A percentile compares a stretch with the other conserved stretches of the same genome.
Evolutionary conservation across 78 protist species (phyloP).

Genomic region (Tieghemostelium lacteum): DNA sequence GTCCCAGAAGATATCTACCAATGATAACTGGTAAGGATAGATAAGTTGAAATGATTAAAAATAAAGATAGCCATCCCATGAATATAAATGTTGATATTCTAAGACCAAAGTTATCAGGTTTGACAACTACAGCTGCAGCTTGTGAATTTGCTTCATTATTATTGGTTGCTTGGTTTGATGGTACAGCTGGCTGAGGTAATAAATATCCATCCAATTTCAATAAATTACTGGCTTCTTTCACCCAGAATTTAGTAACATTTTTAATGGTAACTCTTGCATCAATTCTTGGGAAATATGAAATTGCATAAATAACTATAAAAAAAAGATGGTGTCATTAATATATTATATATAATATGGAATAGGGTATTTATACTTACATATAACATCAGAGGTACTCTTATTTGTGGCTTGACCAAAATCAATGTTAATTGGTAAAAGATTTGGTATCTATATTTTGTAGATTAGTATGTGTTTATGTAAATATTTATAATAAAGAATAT

Average conservation of each 20-base stretch:
- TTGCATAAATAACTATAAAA: slow-evolving; percentile 31
- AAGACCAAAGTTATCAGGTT: not conserved
- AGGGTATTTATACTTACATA: slow-evolving; percentile 15
- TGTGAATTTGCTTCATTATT: not conserved
- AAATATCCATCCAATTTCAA: slow-evolving; percentile 36
- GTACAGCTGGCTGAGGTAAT: slow-evolving; percentile 12
- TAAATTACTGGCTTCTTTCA: not conserved
- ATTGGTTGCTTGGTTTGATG: not conserved
- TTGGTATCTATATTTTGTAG: slow-evolving; percentile 3
- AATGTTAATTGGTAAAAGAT: slow-evolving; percentile 42
- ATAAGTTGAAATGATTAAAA: not conserved
- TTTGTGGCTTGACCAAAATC: slow-evolving; percentile 16
- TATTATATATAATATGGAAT: not conserved
- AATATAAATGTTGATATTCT: slow-evolving; percentile 29
- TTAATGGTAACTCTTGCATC: slow-evolving; percentile 20
- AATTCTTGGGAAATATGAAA: slow-evolving; percentile 42
- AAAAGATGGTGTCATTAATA: not conserved
- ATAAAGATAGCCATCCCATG: slow-evolving; percentile 35
- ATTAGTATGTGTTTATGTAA: not conserved
- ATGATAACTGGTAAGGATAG: slow-evolving; percentile 28
- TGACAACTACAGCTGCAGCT: not conserved
- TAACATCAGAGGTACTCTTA: slow-evolving; percentile 10
- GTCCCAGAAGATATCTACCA: slow-evolving; percentile 16
- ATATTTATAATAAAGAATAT: not conserved
- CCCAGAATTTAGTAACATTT: slow-evolving; percentile 10